These are phyloP conservation scores for Fusarium irregulare DNA, from an alignment of 2,329 filamentous ascomycete genomes.

Conservation along the genomic window DNA sequence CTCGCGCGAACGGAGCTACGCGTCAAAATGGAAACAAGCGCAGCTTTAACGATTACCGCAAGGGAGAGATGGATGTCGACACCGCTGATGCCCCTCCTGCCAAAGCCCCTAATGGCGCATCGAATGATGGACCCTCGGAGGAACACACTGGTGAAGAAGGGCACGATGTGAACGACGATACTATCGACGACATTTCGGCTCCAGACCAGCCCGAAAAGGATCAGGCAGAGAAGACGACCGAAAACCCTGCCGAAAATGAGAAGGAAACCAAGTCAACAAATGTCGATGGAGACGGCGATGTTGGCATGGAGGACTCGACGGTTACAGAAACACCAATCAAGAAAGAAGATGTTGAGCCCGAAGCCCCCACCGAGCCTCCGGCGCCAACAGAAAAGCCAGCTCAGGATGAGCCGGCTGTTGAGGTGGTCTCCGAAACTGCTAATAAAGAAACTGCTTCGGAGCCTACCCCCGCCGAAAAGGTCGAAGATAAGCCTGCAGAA, in stretches of 20 bases:
- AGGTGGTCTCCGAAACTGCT: slow-evolving; percentile 17
- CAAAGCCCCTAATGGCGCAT: slow-evolving; percentile 50
- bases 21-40: slow-evolving; percentile 60
- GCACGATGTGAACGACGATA: slow-evolving; percentile 55
- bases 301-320: slow-evolving; percentile 60
- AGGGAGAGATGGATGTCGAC: slow-evolving; percentile 54
- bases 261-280: slow-evolving; percentile 43
- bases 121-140: slow-evolving; percentile 45
- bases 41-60: slow-evolving; percentile 64
- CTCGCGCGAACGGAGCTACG: slow-evolving; percentile 76
- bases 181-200: slow-evolving; percentile 58
- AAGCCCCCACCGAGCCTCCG: slow-evolving; percentile 27
- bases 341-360: slow-evolving; percentile 41
- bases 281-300: slow-evolving; percentile 62
- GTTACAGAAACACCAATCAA: slow-evolving; percentile 43
- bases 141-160: slow-evolving; percentile 47
- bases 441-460: slow-evolving; percentile 34
- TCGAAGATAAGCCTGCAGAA: slow-evolving; percentile 31
- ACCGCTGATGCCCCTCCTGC: slow-evolving; percentile 54
- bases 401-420: slow-evolving; percentile 23
- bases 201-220: slow-evolving; percentile 46
- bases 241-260: slow-evolving; percentile 19
- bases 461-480: slow-evolving; percentile 35
- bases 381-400: slow-evolving; percentile 34
- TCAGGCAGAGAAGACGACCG: slow-evolving; percentile 39